Conservation (phyloP, 495 filamentous ascomycete species). For the Penicillium desertorum region DNA sequence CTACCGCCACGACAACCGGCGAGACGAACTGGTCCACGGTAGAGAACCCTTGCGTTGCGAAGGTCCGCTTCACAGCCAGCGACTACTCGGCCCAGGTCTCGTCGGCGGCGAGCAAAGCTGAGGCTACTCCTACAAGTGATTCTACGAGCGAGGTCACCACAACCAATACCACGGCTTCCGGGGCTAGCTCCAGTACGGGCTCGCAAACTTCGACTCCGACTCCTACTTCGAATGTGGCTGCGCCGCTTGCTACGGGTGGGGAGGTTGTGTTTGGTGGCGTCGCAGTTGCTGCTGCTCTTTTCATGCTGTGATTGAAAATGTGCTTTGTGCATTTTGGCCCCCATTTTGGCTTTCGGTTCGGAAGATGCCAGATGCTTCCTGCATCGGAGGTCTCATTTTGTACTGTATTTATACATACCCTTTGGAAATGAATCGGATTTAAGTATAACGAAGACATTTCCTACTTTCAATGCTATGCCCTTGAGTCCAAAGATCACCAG, state of each 20-base stretch:
- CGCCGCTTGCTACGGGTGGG: neutral
- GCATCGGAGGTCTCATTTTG: too few relatives aligned
- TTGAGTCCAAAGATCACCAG: too few relatives aligned
- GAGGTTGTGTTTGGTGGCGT: neutral
- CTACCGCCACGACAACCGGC: constrained; percentile 6
- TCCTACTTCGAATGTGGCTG: neutral
- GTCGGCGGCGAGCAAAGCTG: constrained; percentile 14
- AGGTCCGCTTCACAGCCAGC: constrained; percentile 21
- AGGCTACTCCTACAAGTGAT: constrained; percentile 9
- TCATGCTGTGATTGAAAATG: neutral
- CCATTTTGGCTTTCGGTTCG: neutral
- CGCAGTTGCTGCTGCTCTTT: neutral
- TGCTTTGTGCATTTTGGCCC: neutral
- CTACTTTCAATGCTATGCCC: too few relatives aligned
- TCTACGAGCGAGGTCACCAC: constrained; percentile 6
- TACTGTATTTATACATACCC: too few relatives aligned
- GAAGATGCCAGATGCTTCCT: too few relatives aligned
- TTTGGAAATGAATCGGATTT: too few relatives aligned
- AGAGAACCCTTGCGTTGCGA: constrained; percentile 8
- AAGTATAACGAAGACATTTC: too few relatives aligned
- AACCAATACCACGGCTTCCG: neutral
- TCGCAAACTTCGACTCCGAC: neutral
- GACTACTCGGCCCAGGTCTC: constrained; percentile 24
- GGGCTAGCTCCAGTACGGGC: neutral
- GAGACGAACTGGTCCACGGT: constrained; percentile 11